Evolutionary conservation across 305 asterid genomes (phyloP), one percentile per base, ranked within the genome.

Genomic region (Solanum chacoense): DNA sequence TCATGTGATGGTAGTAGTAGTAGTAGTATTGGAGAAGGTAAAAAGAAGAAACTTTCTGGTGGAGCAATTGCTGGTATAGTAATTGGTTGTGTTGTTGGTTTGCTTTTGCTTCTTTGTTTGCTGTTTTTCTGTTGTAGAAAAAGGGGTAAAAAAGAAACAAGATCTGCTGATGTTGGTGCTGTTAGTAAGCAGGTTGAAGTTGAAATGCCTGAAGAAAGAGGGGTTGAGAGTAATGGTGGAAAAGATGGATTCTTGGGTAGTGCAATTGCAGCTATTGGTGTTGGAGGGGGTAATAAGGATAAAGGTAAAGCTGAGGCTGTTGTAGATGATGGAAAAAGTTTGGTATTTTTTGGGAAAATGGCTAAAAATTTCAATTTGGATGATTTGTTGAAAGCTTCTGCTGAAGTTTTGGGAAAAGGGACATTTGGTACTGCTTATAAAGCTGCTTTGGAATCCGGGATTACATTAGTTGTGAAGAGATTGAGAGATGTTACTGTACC

Each of bases 331-430:
- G 91, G 91, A 76, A 94, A 91, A 90, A 91, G 92, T 3, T 88
- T 96, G 65, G 90, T 95, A 18, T 94, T 94, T 89, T 92, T 93
- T 16, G 96, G 96, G 26, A 92, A 93, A 8, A 87, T 85, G 0
- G 89, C 91, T 0, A 91, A 94, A 93, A 90, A 75, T 26, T 95
- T 95, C 55, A 95, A 93, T 74, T 90, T 96, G 92, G 98, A 95
- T 88, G 98, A 96, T 90, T 89, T 96, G 73, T 87, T 96, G 90
- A 94, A 92, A 89, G 98, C 98, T 9, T 96, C 98, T 1, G 99
- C 99, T 2, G 99, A 96, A 93, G 98, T 96, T 67, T 91, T 96
- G 90, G 99, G 99, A 22, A 96, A 96, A 91, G 98, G 99, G 14
- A 92, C 98, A 1, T 94, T 92, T 20, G 99, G 98, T 36, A 96